Conservation (phyloP, 352 stramenopile species). For the Albugo candida region DNA sequence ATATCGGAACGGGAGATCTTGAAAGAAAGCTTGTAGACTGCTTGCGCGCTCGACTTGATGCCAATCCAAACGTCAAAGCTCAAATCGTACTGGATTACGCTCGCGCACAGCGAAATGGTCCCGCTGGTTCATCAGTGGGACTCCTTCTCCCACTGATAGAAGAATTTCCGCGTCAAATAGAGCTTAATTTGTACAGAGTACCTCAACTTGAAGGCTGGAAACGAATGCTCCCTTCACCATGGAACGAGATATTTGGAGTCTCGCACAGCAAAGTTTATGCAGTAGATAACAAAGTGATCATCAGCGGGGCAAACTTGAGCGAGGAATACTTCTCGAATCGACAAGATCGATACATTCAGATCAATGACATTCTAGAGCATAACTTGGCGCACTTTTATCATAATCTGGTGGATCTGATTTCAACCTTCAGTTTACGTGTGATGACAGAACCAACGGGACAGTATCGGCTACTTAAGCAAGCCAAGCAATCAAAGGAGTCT, state of each 20-base stretch:
- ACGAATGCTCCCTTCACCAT: slow-evolving; percentile 38
- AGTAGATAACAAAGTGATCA: slow-evolving; percentile 56
- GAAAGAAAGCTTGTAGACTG: slow-evolving; percentile 24
- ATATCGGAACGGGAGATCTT: slow-evolving; percentile 40
- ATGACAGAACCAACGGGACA: no score
- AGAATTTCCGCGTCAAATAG: slow-evolving; percentile 26
- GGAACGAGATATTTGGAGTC: slow-evolving; percentile 69
- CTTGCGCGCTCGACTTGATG: slow-evolving; percentile 16
- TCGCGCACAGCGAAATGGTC: slow-evolving; percentile 22
- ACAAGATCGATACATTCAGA: slow-evolving; percentile 61
- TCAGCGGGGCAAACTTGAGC: slow-evolving; percentile 68
- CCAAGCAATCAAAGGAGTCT: slow-evolving; percentile 14
- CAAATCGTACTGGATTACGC: slow-evolving; percentile 54
- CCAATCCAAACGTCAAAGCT: slow-evolving; percentile 27
- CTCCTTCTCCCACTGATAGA: slow-evolving; percentile 29
- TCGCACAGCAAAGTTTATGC: slow-evolving; percentile 74
- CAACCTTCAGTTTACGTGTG: slow-evolving; percentile 23
- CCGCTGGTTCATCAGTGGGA: slow-evolving; percentile 26
- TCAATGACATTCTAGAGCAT: slow-evolving; percentile 16
- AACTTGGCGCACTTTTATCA: slow-evolving; percentile 46
- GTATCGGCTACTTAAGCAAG: slow-evolving; percentile 6
- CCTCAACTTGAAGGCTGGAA: slow-evolving; percentile 42
- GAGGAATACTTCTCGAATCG: slow-evolving; percentile 71
- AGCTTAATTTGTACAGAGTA: slow-evolving; percentile 48
- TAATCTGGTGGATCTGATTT: slow-evolving; percentile 34